A percentile compares a stretch with the other conserved stretches of the same genome.
Conservation (phyloP, 257 asterid species). For the Anisodus acutangulus region DNA sequence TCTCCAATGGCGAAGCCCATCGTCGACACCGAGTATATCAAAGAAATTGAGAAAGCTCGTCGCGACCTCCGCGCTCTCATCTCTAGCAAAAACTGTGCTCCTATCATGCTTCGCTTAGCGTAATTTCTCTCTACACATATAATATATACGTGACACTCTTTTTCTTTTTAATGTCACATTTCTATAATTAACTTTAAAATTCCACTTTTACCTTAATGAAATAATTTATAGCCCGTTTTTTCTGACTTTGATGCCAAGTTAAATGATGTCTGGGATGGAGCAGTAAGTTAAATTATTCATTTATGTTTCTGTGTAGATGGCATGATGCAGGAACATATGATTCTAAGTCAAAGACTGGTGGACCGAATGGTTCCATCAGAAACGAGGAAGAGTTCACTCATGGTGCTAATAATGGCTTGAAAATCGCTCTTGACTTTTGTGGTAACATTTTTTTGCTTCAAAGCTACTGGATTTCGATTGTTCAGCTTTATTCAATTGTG, state of each 20-base stretch:
- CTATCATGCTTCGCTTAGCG: constrained; percentile 99
- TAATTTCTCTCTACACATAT: constrained; percentile 40
- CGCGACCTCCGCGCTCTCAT: constrained; percentile 92
- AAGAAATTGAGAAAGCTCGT: constrained; percentile 81
- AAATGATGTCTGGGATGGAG: no score
- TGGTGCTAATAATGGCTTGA: constrained; percentile 82
- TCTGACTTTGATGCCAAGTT: no score
- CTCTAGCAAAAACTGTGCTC: constrained; percentile 84
- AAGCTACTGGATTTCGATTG: constrained; percentile 10
- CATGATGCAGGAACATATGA: constrained; percentile 99
- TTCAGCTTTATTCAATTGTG: neutral
- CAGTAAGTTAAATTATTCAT: neutral
- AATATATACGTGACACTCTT: no score
- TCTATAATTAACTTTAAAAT: no score
- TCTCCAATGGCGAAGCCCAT: constrained; percentile 71
- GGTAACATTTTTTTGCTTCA: constrained; percentile 42
- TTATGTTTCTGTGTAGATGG: constrained; percentile 58
- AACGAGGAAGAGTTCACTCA: constrained; percentile 75
- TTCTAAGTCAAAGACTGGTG: constrained; percentile 79
- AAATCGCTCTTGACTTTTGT: constrained; percentile 83
- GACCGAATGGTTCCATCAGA: constrained; percentile 91
- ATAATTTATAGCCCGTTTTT: no score
- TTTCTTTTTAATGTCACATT: no score
- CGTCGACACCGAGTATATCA: constrained; percentile 79
- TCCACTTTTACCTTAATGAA: no score